Evolutionary conservation across 345 rosid genomes (phyloP).

Genomic region (Citrus unshiu): DNA sequence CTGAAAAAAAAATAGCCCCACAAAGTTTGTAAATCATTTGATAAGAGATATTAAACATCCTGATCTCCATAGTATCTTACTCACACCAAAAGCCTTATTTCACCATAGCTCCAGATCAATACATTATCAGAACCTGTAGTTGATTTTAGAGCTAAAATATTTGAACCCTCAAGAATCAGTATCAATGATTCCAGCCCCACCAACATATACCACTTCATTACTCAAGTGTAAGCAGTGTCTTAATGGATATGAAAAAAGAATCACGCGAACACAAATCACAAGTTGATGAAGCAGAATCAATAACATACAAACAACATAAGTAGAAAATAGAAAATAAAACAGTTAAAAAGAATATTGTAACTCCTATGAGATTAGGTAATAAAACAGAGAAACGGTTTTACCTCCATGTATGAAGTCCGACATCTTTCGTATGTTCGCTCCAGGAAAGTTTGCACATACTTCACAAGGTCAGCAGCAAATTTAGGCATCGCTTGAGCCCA

Average conservation of each 20-base stretch:
- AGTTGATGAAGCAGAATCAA: neutral
- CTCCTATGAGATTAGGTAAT: conserved; percentile 3
- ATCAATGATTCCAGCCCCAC: neutral
- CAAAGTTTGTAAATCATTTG: neutral
- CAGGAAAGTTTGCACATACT: conserved; percentile 89
- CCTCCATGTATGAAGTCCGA: conserved; percentile 97
- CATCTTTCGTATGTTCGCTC: conserved; percentile 99
- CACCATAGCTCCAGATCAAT: neutral
- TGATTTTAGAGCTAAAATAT: conserved; percentile 1
- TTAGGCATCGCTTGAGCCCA: conserved; percentile 99
- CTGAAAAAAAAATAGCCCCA: neutral
- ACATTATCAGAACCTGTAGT: neutral
- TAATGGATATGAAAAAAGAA: neutral
- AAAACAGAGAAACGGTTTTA: conserved; percentile 21
- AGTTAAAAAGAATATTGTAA: neutral
- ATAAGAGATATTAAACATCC: neutral
- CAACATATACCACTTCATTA: neutral
- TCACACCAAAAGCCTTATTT: neutral
- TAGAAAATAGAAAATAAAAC: neutral
- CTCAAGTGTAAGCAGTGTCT: neutral
- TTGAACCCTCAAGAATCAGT: neutral
- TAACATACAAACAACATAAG: neutral
- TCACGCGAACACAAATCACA: neutral
- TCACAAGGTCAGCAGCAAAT: conserved; percentile 89
- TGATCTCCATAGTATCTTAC: neutral